Evolutionary conservation across 2,329 filamentous ascomycete genomes (phyloP).

Genomic region (Neoarthrinium moseri): DNA sequence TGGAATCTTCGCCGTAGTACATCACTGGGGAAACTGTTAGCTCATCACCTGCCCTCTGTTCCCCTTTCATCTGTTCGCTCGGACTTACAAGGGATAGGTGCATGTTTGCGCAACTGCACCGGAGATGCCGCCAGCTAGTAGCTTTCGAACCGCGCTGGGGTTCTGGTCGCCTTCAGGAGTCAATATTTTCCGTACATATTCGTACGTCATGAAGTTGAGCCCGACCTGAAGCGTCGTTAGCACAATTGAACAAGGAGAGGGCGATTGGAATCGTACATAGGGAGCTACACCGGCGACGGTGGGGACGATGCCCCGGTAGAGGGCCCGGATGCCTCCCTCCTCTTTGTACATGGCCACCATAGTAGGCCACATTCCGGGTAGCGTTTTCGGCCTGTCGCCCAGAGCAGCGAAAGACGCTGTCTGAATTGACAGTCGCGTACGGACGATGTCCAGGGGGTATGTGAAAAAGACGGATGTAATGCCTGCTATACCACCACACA

Average conservation of each 20-base stretch:
- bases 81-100: conserved; percentile 91
- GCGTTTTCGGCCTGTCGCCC: conserved; percentile 58
- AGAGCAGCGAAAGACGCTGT: conserved; percentile 90
- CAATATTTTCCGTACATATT: conserved; percentile 78
- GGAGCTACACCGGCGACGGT: conserved; percentile 94
- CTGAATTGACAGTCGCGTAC: conserved; percentile 94
- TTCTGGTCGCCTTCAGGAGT: conserved; percentile 87
- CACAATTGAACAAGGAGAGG: conserved; percentile 2
- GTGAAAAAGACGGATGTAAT: conserved; percentile 95
- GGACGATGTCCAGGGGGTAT: conserved; percentile 96
- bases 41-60: conserved; percentile 19
- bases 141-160: conserved; percentile 75
- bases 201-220: conserved; percentile 98
- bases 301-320: conserved; percentile 94
- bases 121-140: conserved; percentile 89
- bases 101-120: conserved; percentile 95
- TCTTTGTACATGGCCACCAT: conserved; percentile 82
- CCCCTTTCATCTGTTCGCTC: not conserved
- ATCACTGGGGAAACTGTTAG: conserved; percentile 60
- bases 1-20: conserved; percentile 93
- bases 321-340: conserved; percentile 78
- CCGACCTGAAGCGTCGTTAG: conserved; percentile 62
- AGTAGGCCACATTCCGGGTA: conserved; percentile 92
- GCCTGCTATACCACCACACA: conserved; percentile 89
- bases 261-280: conserved; percentile 58